phyloP scores from a whole-genome alignment of 495 filamentous ascomycete species.

The Aspergillus sclerotiicarbonarius region DNA sequence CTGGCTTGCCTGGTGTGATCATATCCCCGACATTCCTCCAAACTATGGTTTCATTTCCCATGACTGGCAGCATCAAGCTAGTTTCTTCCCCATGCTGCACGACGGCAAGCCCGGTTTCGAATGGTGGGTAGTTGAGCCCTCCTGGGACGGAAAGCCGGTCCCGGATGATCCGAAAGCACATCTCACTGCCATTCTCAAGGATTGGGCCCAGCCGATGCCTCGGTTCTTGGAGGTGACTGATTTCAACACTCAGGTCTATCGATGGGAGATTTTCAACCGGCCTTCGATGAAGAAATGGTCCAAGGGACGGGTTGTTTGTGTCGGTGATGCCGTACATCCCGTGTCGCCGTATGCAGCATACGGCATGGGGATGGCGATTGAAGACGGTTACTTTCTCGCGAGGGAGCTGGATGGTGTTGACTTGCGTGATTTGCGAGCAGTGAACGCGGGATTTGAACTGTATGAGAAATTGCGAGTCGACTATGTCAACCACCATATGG shows the following conservation, averaged over 20 bases:
- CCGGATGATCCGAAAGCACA: conserved; percentile 19
- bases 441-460: conserved; percentile 18
- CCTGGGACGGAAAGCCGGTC: conserved; percentile 14
- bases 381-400: conserved; percentile 23
- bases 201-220: conserved; percentile 19
- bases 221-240: conserved; percentile 17
- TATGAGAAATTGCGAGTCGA: conserved; percentile 20
- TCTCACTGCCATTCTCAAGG: conserved; percentile 14
- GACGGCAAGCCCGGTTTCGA: conserved; percentile 22
- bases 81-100: conserved; percentile 22
- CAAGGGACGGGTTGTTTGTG: conserved; percentile 14
- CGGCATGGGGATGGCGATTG: conserved; percentile 26
- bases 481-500: conserved; percentile 25
- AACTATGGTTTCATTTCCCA: conserved; percentile 18
- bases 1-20: conserved; percentile 24
- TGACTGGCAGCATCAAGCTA: conserved; percentile 18
- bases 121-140: conserved; percentile 25
- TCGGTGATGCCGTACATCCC: conserved; percentile 23
- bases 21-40: conserved; percentile 14
- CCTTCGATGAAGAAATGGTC: conserved; percentile 20
- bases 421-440: conserved; percentile 12
- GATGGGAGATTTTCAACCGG: conserved; percentile 23
- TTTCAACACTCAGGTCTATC: conserved; percentile 20
- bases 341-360: conserved; percentile 26
- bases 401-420: conserved; percentile 19